phyloP scores from a whole-genome alignment of 164 flowering plant species.

The Hamamelis virginiana region DNA sequence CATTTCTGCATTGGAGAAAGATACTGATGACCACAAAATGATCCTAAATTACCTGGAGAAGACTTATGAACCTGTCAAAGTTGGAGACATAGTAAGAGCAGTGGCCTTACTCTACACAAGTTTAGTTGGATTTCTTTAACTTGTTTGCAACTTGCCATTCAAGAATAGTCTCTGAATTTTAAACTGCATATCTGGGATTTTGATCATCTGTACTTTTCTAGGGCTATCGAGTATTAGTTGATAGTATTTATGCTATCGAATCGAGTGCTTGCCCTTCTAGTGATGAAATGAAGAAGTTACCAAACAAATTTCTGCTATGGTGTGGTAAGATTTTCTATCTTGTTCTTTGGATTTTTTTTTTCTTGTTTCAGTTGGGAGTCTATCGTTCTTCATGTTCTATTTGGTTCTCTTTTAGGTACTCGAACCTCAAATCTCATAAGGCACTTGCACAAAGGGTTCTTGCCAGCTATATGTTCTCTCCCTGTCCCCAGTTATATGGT shows the following conservation, averaged over 20 bases:
- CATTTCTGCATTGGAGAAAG: constrained; percentile 49
- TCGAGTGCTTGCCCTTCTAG: constrained; percentile 49
- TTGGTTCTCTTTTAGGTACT: constrained; percentile 40
- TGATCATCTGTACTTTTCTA: constrained; percentile 17
- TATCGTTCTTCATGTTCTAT: not conserved
- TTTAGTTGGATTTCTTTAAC: not conserved
- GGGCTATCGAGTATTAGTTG: constrained; percentile 65
- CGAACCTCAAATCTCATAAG: constrained; percentile 73
- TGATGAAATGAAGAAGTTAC: constrained; percentile 63
- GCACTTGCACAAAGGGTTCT: constrained; percentile 74
- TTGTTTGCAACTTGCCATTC: not conserved
- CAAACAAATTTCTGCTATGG: constrained; percentile 86
- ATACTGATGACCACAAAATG: constrained; percentile 76
- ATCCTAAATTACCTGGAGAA: constrained; percentile 66
- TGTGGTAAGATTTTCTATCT: constrained; percentile 57
- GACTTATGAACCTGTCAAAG: constrained; percentile 72
- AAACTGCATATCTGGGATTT: not conserved
- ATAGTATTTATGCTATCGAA: constrained; percentile 59
- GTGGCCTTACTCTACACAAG: too few species aligned
- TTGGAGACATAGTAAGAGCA: constrained; percentile 57
- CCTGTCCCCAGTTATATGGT: constrained; percentile 94
- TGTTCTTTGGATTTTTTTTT: not conserved
- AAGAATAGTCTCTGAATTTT: not conserved
- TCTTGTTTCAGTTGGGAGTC: not conserved
- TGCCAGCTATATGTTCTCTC: constrained; percentile 70